Conservation (phyloP, 2,329 filamentous ascomycete species). For the Aureobasidium zeae region DNA sequence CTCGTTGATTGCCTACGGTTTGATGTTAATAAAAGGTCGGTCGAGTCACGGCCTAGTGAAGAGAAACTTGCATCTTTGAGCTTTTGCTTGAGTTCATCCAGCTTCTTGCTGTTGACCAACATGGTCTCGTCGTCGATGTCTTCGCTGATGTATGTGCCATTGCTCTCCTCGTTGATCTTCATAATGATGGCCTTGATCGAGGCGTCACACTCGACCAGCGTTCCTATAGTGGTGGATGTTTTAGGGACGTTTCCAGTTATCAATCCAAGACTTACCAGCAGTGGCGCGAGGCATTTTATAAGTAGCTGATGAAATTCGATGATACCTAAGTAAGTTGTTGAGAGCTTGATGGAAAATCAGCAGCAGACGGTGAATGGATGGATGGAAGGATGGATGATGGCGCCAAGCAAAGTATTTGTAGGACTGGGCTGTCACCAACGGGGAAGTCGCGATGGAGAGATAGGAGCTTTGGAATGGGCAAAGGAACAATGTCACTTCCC, state of each 20-base stretch:
- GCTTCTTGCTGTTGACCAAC: constrained; percentile 65
- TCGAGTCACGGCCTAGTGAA: no score
- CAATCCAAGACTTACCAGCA: constrained; percentile 18
- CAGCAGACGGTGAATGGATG: no score
- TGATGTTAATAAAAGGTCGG: neutral
- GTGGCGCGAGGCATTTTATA: constrained; percentile 22
- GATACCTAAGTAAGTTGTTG: neutral
- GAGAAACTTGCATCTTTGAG: constrained; percentile 52
- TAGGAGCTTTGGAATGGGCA: no score
- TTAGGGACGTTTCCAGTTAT: neutral
- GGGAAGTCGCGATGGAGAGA: no score
- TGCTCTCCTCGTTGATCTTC: constrained; percentile 57
- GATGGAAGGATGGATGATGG: neutral
- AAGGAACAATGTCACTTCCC: no score
- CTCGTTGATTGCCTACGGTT: constrained; percentile 29
- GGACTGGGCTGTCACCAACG: no score
- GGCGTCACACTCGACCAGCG: constrained; percentile 73
- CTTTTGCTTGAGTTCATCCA: constrained; percentile 55
- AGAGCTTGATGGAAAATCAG: constrained; percentile 10
- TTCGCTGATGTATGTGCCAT: constrained; percentile 68
- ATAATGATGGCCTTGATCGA: constrained; percentile 79
- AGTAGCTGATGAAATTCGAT: neutral
- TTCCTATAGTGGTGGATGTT: constrained; percentile 42
- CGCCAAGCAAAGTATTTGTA: neutral
- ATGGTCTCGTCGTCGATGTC: constrained; percentile 70